Evolutionary conservation across 257 asterid genomes (phyloP).

Genomic region (Misopates orontium): DNA sequence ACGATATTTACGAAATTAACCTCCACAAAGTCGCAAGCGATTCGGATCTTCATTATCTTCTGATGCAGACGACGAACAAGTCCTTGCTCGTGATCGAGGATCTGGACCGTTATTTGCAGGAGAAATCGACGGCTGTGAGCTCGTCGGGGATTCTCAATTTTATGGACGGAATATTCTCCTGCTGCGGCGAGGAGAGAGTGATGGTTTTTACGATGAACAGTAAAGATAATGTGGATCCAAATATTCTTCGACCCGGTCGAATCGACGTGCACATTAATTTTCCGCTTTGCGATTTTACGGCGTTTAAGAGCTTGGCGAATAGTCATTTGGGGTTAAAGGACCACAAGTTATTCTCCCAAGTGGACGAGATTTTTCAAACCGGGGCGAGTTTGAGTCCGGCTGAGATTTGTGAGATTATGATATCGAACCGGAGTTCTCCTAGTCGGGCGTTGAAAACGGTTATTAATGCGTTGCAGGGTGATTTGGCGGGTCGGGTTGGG

Average conservation of each 20-base stretch:
- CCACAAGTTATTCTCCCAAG: conserved; percentile 75
- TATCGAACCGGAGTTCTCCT: conserved; percentile 81
- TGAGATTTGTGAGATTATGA: conserved; percentile 83
- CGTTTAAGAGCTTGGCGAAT: conserved; percentile 65
- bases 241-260: conserved; percentile 78
- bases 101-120: conserved; percentile 63
- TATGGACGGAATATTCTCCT: conserved; percentile 88
- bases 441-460: conserved; percentile 82
- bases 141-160: conserved; percentile 68
- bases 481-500: conserved; percentile 44
- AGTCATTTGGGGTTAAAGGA: conserved; percentile 77
- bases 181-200: conserved; percentile 82
- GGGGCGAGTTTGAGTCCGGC: conserved; percentile 84
- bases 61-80: conserved; percentile 67
- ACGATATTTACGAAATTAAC: conserved; percentile 77
- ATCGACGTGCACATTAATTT: conserved; percentile 79
- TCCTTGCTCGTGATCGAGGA: conserved; percentile 78
- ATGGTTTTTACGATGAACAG: conserved; percentile 78
- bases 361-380: conserved; percentile 73
- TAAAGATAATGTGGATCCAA: conserved; percentile 61
- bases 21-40: conserved; percentile 62
- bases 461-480: conserved; percentile 67
- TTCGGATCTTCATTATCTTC: conserved; percentile 65
- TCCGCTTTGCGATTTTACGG: conserved; percentile 76
- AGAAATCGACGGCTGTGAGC: conserved; percentile 57